Base-by-base conservation (phyloP, 495 filamentous ascomycete species). In the Penicillium soppii region DNA sequence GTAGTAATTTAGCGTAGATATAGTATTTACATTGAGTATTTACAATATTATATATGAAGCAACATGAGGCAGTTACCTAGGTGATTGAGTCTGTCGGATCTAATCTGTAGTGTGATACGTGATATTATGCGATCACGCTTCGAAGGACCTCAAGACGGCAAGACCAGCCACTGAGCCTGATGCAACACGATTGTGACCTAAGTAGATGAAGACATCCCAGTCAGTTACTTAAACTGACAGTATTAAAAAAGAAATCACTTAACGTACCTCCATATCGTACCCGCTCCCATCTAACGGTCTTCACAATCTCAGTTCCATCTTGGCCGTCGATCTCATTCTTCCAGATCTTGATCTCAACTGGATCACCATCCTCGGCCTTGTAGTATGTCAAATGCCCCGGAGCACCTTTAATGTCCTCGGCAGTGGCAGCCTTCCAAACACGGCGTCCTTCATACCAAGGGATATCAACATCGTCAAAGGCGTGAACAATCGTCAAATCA, bases 401-500 rank as follows among this genome's bases (percentile, higher is more conserved):
- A 3, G 79, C 79, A 25, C 78, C 78, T 7, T 77, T 67, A 17
- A 67, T 66, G 50, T 81, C 79, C 21, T 63, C 56, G 4, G 68
- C 70, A 5, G 66, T 73, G 16, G 66, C 71, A 46, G 61, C 59
- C 45, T 64, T 57, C 88, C 80, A 66, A 69, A 83, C 68, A 78
- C 78, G 47, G 57, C 69, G 62, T 3, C 73, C 72, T 59, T 78
- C 72, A 25, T 67, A 63, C 67, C 77, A 89, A 0, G 89, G 84
- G 57, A 95, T 92, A 49, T 92, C 88, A 37, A 71, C 73, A 65
- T 95, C 90, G 57, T 92, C 81, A 44, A 72, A 76, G 13, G 90
- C 83, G 61, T 92, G 90, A 9, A 95, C 75, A 17, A 95, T 68
- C n/a, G 76, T 78, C n/a, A 95, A 67, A 45, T 84, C 78, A 13